Conservation (phyloP, 495 filamentous ascomycete species). For the Penicillium argentinense region DNA sequence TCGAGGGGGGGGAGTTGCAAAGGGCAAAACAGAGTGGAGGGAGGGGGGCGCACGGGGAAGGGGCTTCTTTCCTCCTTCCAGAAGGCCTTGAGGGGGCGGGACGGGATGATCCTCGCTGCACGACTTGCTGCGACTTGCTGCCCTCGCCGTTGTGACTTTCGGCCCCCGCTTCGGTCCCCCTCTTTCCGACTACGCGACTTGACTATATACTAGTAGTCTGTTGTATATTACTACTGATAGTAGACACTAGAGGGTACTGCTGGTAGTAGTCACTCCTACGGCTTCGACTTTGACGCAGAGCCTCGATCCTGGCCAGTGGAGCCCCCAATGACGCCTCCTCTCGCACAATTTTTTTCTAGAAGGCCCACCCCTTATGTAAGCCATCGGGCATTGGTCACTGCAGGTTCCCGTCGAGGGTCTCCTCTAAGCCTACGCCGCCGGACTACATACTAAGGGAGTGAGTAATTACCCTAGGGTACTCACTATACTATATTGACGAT, state of each 20-base stretch:
- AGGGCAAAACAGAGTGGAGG: slow-evolving; percentile 7
- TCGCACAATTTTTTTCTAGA: slow-evolving; percentile 26
- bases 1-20: slow-evolving; percentile 3
- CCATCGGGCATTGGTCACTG: slow-evolving; percentile 11
- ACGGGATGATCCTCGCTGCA: slow-evolving; percentile 19
- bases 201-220: too few relatives aligned
- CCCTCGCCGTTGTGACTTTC: too few relatives aligned
- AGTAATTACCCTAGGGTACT: too few relatives aligned
- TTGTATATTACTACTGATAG: too few relatives aligned
- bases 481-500: too few relatives aligned
- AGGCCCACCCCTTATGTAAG: slow-evolving; percentile 25
- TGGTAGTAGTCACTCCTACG: not conserved
- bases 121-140: too few relatives aligned
- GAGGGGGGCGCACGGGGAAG: slow-evolving; percentile 20
- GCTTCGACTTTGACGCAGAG: too few relatives aligned
- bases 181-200: too few relatives aligned
- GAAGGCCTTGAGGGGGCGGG: slow-evolving; percentile 14
- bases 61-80: slow-evolving; percentile 23
- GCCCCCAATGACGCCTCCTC: slow-evolving; percentile 5
- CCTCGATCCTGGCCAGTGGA: slow-evolving; percentile 26
- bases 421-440: slow-evolving; percentile 15
- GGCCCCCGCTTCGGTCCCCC: too few relatives aligned
- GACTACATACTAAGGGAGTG: not conserved
- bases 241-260: too few relatives aligned
- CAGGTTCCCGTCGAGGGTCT: slow-evolving; percentile 24